These are phyloP conservation scores for Backusella circina DNA, from an alignment of 192 early-diverging fungal species.

Conservation along the genomic window DNA sequence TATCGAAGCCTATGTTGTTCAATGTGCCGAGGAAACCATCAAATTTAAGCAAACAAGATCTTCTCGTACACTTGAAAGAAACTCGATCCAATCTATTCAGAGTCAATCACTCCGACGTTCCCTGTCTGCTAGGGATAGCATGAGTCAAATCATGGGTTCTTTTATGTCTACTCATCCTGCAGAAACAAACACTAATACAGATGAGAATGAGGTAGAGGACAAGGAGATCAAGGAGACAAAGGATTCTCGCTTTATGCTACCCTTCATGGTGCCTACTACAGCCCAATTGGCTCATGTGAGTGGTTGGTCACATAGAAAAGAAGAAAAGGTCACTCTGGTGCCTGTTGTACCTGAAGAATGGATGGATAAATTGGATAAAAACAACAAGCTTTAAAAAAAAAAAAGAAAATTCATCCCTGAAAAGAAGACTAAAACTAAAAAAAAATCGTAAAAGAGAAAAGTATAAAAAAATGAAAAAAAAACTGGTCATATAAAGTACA, in stretches of 20 bases:
- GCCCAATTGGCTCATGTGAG: slow-evolving; percentile 25
- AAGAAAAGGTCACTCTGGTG: not conserved
- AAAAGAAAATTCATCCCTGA: not conserved
- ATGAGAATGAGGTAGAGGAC: slow-evolving; percentile 23
- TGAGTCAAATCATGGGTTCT: slow-evolving; percentile 29
- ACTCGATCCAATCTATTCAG: not conserved
- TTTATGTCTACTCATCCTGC: slow-evolving; percentile 4
- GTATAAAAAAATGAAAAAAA: not conserved
- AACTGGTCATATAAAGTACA: not conserved
- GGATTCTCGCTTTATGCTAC: slow-evolving; percentile 52
- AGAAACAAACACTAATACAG: not conserved
- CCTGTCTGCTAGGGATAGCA: slow-evolving; percentile 12
- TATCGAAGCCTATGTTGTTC: slow-evolving; percentile 70
- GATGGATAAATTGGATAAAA: slow-evolving; percentile 31
- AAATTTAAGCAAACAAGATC: slow-evolving; percentile 19
- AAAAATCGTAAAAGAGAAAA: not conserved
- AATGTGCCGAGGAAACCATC: slow-evolving; percentile 67
- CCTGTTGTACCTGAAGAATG: slow-evolving; percentile 32
- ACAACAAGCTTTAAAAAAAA: not conserved
- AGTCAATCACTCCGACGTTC: slow-evolving; percentile 10
- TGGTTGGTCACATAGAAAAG: not conserved
- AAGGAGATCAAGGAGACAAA: slow-evolving; percentile 33
- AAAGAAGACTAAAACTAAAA: not conserved
- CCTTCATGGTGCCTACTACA: slow-evolving; percentile 61
- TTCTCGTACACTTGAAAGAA: slow-evolving; percentile 6